phyloP scores from a whole-genome alignment of 2,329 filamentous ascomycete species.

The Leptographium flavum region DNA sequence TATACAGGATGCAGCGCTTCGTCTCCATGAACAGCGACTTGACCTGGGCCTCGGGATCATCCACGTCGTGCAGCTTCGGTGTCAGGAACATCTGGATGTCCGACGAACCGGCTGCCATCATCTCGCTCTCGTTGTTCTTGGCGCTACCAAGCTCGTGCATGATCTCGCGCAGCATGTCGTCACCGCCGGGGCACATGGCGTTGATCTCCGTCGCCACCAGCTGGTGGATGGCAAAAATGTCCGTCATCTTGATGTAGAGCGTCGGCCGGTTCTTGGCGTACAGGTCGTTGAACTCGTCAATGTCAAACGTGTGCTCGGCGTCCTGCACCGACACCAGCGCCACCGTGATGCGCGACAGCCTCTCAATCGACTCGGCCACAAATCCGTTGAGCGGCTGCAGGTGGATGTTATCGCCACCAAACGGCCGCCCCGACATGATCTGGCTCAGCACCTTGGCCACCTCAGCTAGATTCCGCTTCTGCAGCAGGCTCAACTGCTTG shows the following conservation, averaged over 20 bases:
- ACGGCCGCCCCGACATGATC: conserved; percentile 73
- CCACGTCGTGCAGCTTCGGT: conserved; percentile 75
- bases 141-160: conserved; percentile 89
- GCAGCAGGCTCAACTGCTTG: conserved; percentile 72
- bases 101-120: conserved; percentile 70
- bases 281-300: conserved; percentile 96
- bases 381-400: conserved; percentile 90
- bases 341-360: conserved; percentile 60
- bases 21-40: conserved; percentile 97
- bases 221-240: conserved; percentile 92
- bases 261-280: conserved; percentile 95
- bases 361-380: conserved; percentile 68
- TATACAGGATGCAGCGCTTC: conserved; percentile 92
- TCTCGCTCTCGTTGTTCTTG: conserved; percentile 90
- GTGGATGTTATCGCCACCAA: conserved; percentile 90
- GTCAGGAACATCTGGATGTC: conserved; percentile 87
- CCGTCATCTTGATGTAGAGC: conserved; percentile 97
- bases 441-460: conserved; percentile 87
- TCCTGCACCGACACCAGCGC: conserved; percentile 72
- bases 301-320: conserved; percentile 86
- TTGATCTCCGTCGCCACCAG: conserved; percentile 69
- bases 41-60: conserved; percentile 83
- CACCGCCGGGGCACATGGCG: conserved; percentile 61
- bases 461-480: conserved; percentile 83
- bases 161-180: conserved; percentile 82